Conservation (phyloP, 768 basidiomycete genomes). For the Suillus cothurnatus region DNA sequence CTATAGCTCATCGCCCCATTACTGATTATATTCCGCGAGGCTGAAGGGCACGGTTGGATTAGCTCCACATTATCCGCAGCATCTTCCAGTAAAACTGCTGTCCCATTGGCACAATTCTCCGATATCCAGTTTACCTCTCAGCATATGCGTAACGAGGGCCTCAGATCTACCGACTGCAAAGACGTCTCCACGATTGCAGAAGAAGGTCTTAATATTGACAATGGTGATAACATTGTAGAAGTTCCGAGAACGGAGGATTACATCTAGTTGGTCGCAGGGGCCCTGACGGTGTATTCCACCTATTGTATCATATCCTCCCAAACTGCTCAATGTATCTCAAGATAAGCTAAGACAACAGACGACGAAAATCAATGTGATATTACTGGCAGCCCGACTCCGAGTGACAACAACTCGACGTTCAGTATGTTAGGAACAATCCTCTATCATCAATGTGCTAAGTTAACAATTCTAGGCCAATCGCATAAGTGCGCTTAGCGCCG, state of each 20-base stretch:
- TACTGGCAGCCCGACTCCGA: too few species aligned
- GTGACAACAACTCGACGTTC: too few species aligned
- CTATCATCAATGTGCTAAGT: too few species aligned
- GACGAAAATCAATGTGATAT: too few species aligned
- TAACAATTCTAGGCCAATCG: too few species aligned
- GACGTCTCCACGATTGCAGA: not conserved
- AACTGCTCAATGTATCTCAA: too few species aligned
- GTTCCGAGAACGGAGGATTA: not conserved
- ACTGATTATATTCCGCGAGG: conserved; percentile 42
- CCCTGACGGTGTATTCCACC: not conserved
- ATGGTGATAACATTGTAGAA: not conserved
- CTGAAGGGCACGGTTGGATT: conserved; percentile 39
- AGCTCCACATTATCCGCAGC: conserved; percentile 16
- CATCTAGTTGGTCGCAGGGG: not conserved
- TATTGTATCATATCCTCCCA: not conserved
- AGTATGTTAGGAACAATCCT: too few species aligned
- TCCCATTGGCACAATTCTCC: conserved; percentile 21
- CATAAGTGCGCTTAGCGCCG: conserved; percentile 60
- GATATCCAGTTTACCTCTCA: conserved; percentile 28
- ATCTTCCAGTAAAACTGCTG: conserved; percentile 7
- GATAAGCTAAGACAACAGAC: too few species aligned
- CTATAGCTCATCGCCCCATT: conserved; percentile 39
- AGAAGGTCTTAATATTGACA: not conserved
- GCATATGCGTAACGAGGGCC: not conserved
- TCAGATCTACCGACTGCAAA: not conserved